phyloP scores from a whole-genome alignment of 164 flowering plant species.

The Kalanchoe fedtschenkoi region DNA sequence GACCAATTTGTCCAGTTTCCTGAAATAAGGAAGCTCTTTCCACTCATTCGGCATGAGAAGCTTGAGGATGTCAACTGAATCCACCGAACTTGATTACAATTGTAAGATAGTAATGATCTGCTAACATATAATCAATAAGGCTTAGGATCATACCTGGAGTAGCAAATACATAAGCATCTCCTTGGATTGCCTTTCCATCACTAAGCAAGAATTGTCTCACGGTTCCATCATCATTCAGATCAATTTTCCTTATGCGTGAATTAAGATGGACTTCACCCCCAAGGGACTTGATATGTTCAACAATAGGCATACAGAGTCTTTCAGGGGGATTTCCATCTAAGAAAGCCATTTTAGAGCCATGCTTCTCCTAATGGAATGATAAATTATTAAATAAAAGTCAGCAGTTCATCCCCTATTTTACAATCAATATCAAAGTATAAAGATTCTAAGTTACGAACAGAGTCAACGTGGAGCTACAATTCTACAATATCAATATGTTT shows the following conservation, averaged over 20 bases:
- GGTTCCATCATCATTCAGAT: conserved; percentile 66
- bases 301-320: conserved; percentile 92
- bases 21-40: conserved; percentile 78
- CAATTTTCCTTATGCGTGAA: conserved; percentile 73
- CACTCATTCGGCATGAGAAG: conserved; percentile 82
- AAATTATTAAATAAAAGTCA: background rate
- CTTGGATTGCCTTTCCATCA: conserved; percentile 56
- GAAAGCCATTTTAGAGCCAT: conserved; percentile 99
- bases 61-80: conserved; percentile 84
- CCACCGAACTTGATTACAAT: conserved; percentile 11
- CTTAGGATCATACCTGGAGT: conserved; percentile 55
- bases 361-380: conserved; percentile 59
- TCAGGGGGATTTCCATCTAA: conserved; percentile 98
- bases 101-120: conserved; percentile 1
- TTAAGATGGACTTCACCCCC: conserved; percentile 84
- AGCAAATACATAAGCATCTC: conserved; percentile 87
- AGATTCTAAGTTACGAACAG: background rate
- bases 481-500: too few species aligned
- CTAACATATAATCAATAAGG: background rate
- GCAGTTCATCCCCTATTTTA: background rate
- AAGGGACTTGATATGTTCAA: conserved; percentile 58
- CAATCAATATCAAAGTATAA: background rate
- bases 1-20: conserved; percentile 78
- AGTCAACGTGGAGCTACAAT: too few species aligned
- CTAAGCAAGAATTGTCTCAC: conserved; percentile 58